These are phyloP conservation scores for Corymbia maculata DNA, from an alignment of 345 rosid genomes.

Conservation along the genomic window DNA sequence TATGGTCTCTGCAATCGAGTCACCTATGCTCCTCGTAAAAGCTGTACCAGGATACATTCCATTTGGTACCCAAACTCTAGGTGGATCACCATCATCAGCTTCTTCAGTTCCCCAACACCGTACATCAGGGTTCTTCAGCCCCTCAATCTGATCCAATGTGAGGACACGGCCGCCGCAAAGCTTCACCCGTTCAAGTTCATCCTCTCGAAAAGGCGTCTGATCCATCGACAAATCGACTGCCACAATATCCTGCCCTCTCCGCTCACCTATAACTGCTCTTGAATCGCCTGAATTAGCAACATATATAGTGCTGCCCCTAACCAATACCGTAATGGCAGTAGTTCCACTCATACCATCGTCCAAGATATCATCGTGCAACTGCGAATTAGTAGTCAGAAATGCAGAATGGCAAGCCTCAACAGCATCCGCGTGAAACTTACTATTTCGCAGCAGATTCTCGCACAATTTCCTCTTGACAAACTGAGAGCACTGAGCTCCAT, in stretches of 20 bases:
- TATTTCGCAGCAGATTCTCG: constrained; percentile 72
- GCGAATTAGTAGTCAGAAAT: constrained; percentile 55
- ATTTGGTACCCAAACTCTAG: constrained; percentile 86
- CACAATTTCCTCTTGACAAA: constrained; percentile 69
- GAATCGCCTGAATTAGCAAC: constrained; percentile 94
- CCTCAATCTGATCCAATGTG: constrained; percentile 97
- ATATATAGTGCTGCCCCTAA: constrained; percentile 67
- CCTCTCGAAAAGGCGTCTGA: constrained; percentile 83
- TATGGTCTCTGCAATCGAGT: constrained; percentile 84
- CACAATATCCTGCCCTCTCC: constrained; percentile 57
- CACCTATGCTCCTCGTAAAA: constrained; percentile 93
- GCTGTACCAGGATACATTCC: constrained; percentile 99
- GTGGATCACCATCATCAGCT: constrained; percentile 96
- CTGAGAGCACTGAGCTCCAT: constrained; percentile 89
- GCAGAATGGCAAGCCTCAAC: constrained; percentile 72
- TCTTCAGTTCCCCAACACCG: constrained; percentile 98
- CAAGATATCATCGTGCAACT: constrained; percentile 60
- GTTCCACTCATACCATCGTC: constrained; percentile 99
- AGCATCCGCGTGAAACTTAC: constrained; percentile 52
- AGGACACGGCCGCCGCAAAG: constrained; percentile 91
- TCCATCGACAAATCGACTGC: constrained; percentile 89
- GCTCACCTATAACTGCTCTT: constrained; percentile 84
- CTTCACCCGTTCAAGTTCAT: constrained; percentile 85
- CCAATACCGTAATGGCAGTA: constrained; percentile 81
- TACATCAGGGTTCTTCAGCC: constrained; percentile 86